These are phyloP conservation scores for Sphaerobolus stellatus DNA, from an alignment of 1,284 basidiomycete genomes.

Conservation along the genomic window DNA sequence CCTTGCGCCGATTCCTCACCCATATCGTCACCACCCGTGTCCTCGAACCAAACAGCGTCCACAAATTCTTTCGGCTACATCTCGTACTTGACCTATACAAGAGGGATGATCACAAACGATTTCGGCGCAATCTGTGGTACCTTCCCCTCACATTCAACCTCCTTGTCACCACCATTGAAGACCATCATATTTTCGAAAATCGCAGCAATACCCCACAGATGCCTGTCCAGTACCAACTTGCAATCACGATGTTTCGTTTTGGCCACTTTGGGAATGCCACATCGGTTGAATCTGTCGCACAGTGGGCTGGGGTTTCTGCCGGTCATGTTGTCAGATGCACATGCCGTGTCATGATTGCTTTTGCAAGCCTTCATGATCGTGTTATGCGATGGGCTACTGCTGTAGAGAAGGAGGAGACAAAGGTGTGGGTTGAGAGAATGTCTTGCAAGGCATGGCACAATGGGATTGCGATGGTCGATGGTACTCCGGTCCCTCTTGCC, in stretches of 20 bases:
- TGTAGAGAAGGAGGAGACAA: constrained; percentile 9
- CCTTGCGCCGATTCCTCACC: not conserved
- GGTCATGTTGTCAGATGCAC: constrained; percentile 31
- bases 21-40: not conserved
- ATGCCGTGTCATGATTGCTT: constrained; percentile 24
- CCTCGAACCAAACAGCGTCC: not conserved
- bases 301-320: constrained; percentile 33
- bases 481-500: constrained; percentile 35
- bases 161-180: not conserved
- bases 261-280: constrained; percentile 36
- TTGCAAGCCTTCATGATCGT: constrained; percentile 22
- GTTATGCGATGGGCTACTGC: constrained; percentile 10
- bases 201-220: constrained; percentile 22
- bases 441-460: constrained; percentile 34
- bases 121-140: constrained; percentile 29
- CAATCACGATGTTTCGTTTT: constrained; percentile 29
- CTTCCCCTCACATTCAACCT: constrained; percentile 23
- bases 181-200: constrained; percentile 24
- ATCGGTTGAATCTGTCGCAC: constrained; percentile 28
- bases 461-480: constrained; percentile 40
- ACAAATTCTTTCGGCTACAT: constrained; percentile 1
- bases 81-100: not conserved
- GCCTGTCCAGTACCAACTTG: constrained; percentile 29
- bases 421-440: constrained; percentile 28
- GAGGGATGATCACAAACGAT: constrained; percentile 20